phyloP scores from a whole-genome alignment of 1,139 yeast genomes.

The Blastobotrys proliferans region DNA sequence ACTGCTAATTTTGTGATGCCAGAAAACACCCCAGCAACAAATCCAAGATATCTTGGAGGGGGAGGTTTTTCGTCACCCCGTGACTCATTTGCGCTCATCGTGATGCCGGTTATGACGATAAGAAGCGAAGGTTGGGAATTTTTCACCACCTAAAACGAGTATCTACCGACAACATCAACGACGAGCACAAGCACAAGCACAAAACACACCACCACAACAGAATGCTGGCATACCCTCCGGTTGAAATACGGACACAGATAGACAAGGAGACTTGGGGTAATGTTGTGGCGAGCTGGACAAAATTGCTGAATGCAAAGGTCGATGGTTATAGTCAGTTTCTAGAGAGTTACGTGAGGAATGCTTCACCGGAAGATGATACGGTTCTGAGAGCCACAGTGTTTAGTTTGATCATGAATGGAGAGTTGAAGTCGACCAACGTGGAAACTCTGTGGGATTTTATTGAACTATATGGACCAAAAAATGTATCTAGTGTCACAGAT shows the following conservation, averaged over 20 bases:
- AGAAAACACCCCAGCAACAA: slow-evolving; percentile 81
- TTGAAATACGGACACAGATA: slow-evolving; percentile 16
- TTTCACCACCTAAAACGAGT: neutral
- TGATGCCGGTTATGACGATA: neutral
- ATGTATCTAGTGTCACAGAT: slow-evolving; percentile 20
- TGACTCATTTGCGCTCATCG: slow-evolving; percentile 12
- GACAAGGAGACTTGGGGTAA: slow-evolving; percentile 17
- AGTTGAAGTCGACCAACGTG: slow-evolving; percentile 4
- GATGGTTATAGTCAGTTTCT: slow-evolving; percentile 7
- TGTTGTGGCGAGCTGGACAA: slow-evolving; percentile 19
- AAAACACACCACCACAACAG: neutral
- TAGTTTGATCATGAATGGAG: slow-evolving; percentile 4
- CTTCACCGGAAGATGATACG: neutral
- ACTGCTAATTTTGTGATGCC: slow-evolving; percentile 85
- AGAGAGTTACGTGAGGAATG: slow-evolving; percentile 10
- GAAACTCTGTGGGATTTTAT: slow-evolving; percentile 31
- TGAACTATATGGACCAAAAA: slow-evolving; percentile 26
- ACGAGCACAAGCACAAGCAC: neutral
- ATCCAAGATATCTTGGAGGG: slow-evolving; percentile 45
- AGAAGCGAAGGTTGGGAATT: neutral
- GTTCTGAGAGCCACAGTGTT: slow-evolving; percentile 5
- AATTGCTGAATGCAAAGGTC: slow-evolving; percentile 7
- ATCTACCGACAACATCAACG: neutral
- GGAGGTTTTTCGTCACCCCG: slow-evolving; percentile 1
- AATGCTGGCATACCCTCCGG: slow-evolving; percentile 19